Base-by-base conservation (phyloP, 768 basidiomycete genomes). In the Mycena amicta region DNA sequence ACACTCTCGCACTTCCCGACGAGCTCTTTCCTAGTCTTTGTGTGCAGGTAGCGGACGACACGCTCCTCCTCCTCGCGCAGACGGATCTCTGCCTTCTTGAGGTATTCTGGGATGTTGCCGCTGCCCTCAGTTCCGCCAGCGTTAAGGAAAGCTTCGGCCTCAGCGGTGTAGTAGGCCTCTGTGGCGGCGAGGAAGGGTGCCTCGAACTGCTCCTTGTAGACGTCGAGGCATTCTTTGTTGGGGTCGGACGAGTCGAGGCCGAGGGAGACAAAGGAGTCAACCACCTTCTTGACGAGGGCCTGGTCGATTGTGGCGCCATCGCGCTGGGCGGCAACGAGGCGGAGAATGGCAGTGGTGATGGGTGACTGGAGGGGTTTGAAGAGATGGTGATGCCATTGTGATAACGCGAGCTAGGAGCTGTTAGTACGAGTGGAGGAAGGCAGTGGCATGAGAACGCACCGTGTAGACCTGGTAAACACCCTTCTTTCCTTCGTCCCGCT, bases 401-500 rank as follows among this genome's bases (percentile, higher is more conserved):
- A 93, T 43, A 99, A 86, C 0, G 96, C 92, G 62, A 99, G 88
- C 94, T 89, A 74, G 58, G 30, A 39, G 26, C 5, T 5, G 41
- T 66, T 25, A 57, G 45, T 43, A 45, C 25, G 59, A 45, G 4
- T 23, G 29, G n/a, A 52, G 49, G 8, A 23, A 6, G 18, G 13
- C 3, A 45, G 52, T 31, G 41, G 18, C 52, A 37, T n/a, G 39
- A 54, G 25, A 28, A 67, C 91, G 67, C 65, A 96, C 95, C 27
- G 96, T 99, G 70, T 98, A 98, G 22, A 99, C 93, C 2, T 87
- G 88, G 75, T 98, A 98, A 18, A 98, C 91, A 41, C 87, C 90
- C 74, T 93, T 96, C 65, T 95, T 82, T 15, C 97, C 97, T 73
- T 98, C 96, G 67, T 98, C 96, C 67, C 95, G 87, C 72, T 99